Base-by-base conservation (phyloP, 495 filamentous ascomycete genomes). In the Aspergillus kassunensis region DNA sequence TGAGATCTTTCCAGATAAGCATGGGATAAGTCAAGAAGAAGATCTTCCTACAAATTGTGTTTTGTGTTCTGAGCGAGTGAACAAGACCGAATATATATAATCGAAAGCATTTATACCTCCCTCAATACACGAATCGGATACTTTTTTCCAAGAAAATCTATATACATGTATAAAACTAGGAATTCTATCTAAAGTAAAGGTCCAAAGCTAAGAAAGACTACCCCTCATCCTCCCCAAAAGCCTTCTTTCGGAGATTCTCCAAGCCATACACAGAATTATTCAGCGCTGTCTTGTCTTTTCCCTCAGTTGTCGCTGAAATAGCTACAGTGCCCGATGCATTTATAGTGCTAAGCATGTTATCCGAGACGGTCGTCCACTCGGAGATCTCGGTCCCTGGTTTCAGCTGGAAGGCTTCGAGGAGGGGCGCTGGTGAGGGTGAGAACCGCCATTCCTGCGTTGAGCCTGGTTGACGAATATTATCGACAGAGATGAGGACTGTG, bases 191-290 rank as follows among this genome's bases (percentile, higher is more conserved):
- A 10, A 34, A 10, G 15, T 3, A 34, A 4, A 12, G 10, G 11
- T 13, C 34, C n/a, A 15, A 18, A 15, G 11, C n/a, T 18, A 34
- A 34, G n/a, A n/a, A n/a, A n/a, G n/a, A n/a, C 13, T 12, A n/a
- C 24, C 8, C 27, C 4, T 73, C 65, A 15, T 68, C 63, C 11
- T 45, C 54, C 6, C 45, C 56, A 7, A 20, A 36, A n/a, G n/a
- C 53, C 44, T 53, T 79, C 73, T 95, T 97, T 44, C 91, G 77
- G 44, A 96, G 72, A 51, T 82, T 84, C 42, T 82, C 85, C 41
- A 90, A 68, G 2, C 74, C 73, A 67, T 96, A 96, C 46, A 96
- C 54, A 0, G 84, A 66, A 40, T 82, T 69, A 44, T 68, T 67
- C 23, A 78, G 40, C 42, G 58, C 58, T 36, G 64, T 62, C 41